A percentile compares a stretch with the other conserved stretches of the same genome.
Conservation (phyloP, 306 rosid species). For the Malus sieversii region DNA sequence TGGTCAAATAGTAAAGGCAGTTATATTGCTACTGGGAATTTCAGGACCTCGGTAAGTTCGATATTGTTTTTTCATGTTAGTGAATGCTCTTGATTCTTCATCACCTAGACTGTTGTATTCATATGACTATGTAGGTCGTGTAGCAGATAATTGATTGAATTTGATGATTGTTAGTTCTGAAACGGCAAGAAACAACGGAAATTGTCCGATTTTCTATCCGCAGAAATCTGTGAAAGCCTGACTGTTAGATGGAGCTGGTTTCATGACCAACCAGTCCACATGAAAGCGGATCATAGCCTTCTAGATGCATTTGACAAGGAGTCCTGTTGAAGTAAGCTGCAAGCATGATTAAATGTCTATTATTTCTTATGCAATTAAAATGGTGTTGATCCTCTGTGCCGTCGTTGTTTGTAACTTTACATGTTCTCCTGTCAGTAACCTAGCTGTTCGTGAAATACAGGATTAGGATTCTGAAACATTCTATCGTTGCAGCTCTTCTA, state of each 20-base stretch:
- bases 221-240: slow-evolving; percentile 10
- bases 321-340: background rate
- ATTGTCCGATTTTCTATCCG: background rate
- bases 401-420: background rate
- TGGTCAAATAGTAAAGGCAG: background rate
- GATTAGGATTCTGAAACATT: background rate
- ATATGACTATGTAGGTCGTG: background rate
- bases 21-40: background rate
- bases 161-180: background rate
- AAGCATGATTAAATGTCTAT: background rate
- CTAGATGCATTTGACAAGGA: background rate
- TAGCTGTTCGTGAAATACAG: background rate
- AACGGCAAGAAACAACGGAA: background rate
- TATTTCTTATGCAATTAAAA: background rate
- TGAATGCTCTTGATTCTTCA: background rate
- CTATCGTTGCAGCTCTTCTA: background rate
- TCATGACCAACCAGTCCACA: slow-evolving; percentile 38
- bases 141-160: background rate
- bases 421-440: background rate
- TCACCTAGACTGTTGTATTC: background rate
- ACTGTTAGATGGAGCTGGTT: slow-evolving; percentile 29
- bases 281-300: background rate
- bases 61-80: background rate
- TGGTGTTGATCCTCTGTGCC: background rate
- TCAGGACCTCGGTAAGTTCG: background rate